Conservation (phyloP, 306 rosid species). For the Gleditsia sinensis region DNA sequence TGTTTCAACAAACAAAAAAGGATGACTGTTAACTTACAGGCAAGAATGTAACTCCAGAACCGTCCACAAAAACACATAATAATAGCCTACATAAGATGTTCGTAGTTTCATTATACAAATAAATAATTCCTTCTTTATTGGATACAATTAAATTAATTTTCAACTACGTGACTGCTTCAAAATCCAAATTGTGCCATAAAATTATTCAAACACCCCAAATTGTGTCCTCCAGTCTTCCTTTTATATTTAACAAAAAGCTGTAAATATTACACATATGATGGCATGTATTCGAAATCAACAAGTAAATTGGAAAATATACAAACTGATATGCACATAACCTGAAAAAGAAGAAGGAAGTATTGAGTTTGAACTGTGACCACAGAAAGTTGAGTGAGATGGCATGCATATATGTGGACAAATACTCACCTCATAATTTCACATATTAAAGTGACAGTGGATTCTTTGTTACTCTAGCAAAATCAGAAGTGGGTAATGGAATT, state of each 20-base stretch:
- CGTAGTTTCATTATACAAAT: not conserved
- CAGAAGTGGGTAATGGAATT: not conserved
- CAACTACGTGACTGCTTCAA: not conserved
- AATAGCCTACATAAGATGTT: not conserved
- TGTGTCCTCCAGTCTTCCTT: not conserved
- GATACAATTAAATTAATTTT: not conserved
- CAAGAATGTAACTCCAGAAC: conserved; percentile 3
- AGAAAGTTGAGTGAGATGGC: not conserved
- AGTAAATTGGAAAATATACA: not conserved
- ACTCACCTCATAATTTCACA: not conserved
- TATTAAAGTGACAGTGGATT: not conserved
- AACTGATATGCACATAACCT: not conserved
- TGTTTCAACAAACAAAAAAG: conserved; percentile 58
- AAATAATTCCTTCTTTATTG: not conserved
- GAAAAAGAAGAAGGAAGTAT: not conserved
- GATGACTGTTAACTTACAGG: conserved; percentile 33
- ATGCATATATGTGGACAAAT: not conserved
- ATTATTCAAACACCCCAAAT: not conserved
- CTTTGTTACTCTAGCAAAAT: not conserved
- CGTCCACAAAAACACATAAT: not conserved
- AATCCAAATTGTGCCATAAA: not conserved
- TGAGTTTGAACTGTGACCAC: not conserved
- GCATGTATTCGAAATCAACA: not conserved
- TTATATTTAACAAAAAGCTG: not conserved
- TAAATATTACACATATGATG: not conserved